These are phyloP conservation scores for Annulohypoxylon stygium DNA, from an alignment of 495 filamentous ascomycete species.

Conservation along the genomic window DNA sequence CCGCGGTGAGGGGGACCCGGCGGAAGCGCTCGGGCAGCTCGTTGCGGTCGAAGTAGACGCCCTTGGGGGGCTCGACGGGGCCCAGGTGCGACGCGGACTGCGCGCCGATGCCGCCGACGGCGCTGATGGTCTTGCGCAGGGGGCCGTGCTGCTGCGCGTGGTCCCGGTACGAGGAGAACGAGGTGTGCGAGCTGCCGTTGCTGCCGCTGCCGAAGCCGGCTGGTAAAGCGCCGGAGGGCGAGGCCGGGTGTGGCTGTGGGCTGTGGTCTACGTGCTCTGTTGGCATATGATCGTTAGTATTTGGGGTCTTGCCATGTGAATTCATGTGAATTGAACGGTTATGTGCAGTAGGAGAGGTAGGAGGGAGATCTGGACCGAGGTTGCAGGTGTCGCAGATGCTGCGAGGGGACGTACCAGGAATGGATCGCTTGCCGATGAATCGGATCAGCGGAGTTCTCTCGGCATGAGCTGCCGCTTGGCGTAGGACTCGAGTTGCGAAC, in stretches of 20 bases:
- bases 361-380: slow-evolving; percentile 2
- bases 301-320: too few relatives aligned
- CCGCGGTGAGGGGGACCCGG: slow-evolving; percentile 74
- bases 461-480: slow-evolving; percentile 71
- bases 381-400: slow-evolving; percentile 12
- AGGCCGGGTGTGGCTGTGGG: slow-evolving; percentile 67
- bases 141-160: slow-evolving; percentile 96
- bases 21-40: slow-evolving; percentile 89
- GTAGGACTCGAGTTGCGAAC: slow-evolving; percentile 75
- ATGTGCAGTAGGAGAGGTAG: neutral
- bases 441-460: slow-evolving; percentile 86
- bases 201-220: slow-evolving; percentile 70
- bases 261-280: slow-evolving; percentile 79
- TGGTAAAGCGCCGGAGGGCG: slow-evolving; percentile 60
- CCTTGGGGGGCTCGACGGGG: slow-evolving; percentile 74
- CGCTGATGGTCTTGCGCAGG: slow-evolving; percentile 70
- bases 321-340: neutral
- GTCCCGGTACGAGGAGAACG: slow-evolving; percentile 91
- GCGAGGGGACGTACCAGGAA: slow-evolving; percentile 73
- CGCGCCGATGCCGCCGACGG: slow-evolving; percentile 71
- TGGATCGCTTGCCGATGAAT: slow-evolving; percentile 88
- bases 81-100: slow-evolving; percentile 76
- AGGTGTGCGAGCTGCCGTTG: slow-evolving; percentile 68
- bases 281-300: slow-evolving; percentile 23
- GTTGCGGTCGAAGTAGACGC: slow-evolving; percentile 87